Base-by-base conservation (phyloP, 257 asterid genomes). In the Orobanche coerulescens region DNA sequence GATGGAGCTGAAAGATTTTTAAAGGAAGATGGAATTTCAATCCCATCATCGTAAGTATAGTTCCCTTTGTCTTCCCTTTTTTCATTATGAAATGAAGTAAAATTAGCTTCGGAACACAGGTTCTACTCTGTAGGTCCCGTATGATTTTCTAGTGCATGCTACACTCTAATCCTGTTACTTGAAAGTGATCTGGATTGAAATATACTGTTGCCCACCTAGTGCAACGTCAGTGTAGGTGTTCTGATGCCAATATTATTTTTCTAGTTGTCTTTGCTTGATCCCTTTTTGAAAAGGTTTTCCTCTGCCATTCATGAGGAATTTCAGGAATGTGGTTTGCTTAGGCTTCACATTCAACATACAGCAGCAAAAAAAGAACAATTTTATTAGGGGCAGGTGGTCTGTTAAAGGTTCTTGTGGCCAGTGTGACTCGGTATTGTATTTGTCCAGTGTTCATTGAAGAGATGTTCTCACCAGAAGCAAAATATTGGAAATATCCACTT, bases 1-100 rank as follows among this genome's bases (percentile, higher is more conserved):
- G 97, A 93, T 73, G 99, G 99, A 65, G 99, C 99, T 64, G 95
- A 84, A 65, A 86, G 95, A 64, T 93, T 86, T 71, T 75, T 93
- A 71, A 93, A 93, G 78, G 82, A 84, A 62, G 92, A 86, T 57
- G 99, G 99, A 62, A 83, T 89, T 62, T 93, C 99, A 71, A 84
- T 93, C 67, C 97, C 99, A 44, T 79, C 95, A 73, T 84, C 90
- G 99, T 93, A 80, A 63, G 87, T 71, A 36, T 53, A 59, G 8
- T 31, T 24, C 19, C 59, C 14, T 43, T 39, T 44, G 31, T 42
- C 34, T 5, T 31, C 25, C 22, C 7, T 4, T 33, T 60, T n/a
- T 13, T 4, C 39, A 23, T 40, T 69, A n/a, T n/a, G n/a, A n/a
- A n/a, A n/a, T 19, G 33, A 16, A 47, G 58, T 14, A 62, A 51